Evolutionary conservation across 2,329 filamentous ascomycete species (phyloP), one percentile per base, ranked within the genome.

Genomic region (Sordariomycetes sp.): DNA sequence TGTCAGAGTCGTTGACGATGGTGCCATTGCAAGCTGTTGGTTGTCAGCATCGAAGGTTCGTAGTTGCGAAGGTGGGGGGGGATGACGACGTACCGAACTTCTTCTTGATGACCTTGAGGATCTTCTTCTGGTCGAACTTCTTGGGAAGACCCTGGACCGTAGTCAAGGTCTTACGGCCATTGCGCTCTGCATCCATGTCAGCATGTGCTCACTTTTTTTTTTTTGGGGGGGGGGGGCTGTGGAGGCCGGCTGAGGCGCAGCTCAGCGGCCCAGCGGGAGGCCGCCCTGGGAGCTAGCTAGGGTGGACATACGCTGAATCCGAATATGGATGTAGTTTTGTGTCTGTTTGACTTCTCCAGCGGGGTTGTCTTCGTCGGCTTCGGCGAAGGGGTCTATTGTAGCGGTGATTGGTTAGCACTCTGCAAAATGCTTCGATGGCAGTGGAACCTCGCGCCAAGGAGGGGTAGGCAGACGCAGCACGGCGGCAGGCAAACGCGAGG

Each of bases 81-180:
- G 6, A 4, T 45, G 36, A 5, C 10, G 17, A 68, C 84, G 62
- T 81, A 90, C 87, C 87, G 70, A 97, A 97, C 74, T 96, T 94
- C 85, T 97, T 97, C 86, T 97, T 97, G 81, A 97, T 96, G 76
- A 95, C 91, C 81, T 96, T 96, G 69, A 99, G 86, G 73, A 99
- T 96, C 80, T 96, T 96, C 85, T 96, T 97, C 77, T 94, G 90
- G 78, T 96, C 92, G 71, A 96, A 97, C 74, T 97, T 96, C 81
- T 94, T 94, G 63, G 94, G 92, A 69, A 99, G 86, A 76, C 94
- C 94, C 84, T 97, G 92, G 70, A 99, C 91, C 68, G 94, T 99
- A 68, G 94, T 99, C 87, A 99, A 83, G 80, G 94, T 97, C 85
- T 99, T 99, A 76, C 94, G 94, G 85, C 94, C 94, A 97, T 99